phyloP scores from a whole-genome alignment of 208 protist species.

The Angomonas deanei region DNA sequence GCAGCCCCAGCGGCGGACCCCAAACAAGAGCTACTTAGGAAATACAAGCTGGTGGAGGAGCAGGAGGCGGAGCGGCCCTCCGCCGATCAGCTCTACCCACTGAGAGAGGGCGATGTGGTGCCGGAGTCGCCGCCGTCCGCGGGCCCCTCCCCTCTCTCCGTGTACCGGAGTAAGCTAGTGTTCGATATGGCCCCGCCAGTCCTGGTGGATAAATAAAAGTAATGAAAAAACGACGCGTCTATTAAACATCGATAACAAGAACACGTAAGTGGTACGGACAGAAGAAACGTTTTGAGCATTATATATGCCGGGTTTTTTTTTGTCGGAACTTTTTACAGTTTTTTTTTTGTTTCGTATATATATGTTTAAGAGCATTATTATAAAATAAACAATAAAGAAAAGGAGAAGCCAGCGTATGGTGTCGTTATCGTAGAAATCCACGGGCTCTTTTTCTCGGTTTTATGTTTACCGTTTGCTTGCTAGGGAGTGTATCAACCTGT shows the following conservation, averaged over 20 bases:
- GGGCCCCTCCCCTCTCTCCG: slow-evolving; percentile 5
- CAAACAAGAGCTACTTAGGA: background rate
- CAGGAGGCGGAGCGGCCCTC: background rate
- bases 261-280: too few species aligned
- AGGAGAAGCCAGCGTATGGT: background rate
- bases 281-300: too few species aligned
- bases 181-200: slow-evolving; percentile 25
- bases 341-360: slow-evolving; percentile 3
- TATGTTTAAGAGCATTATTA: background rate
- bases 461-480: slow-evolving; percentile 1
- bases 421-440: background rate
- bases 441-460: background rate
- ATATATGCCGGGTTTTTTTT: background rate
- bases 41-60: background rate
- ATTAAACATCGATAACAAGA: too few species aligned
- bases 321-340: background rate
- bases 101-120: background rate
- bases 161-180: slow-evolving; percentile 27
- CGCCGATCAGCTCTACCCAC: background rate
- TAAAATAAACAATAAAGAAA: background rate
- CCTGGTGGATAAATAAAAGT: background rate
- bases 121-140: slow-evolving; percentile 4
- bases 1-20: background rate
- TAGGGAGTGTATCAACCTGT: background rate
- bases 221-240: background rate